Percentiles rank a stretch among this genome's conserved stretches.
Evolutionary conservation across 148 eudicot species (phyloP).

Genomic region (Rhododendron mucronatum): DNA sequence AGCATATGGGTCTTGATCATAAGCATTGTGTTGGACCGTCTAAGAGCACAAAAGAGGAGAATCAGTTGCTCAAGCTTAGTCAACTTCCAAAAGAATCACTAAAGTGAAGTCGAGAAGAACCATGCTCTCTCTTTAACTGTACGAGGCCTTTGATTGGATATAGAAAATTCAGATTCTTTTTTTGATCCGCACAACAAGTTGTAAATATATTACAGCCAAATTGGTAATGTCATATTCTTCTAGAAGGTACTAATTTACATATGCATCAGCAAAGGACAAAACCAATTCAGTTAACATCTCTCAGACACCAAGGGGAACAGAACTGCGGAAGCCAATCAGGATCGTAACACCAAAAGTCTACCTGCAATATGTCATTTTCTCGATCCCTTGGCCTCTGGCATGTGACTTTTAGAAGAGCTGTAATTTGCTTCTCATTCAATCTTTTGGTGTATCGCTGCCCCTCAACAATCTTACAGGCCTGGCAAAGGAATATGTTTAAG

Average conservation of each 20-base stretch:
- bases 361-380: conserved; percentile 71
- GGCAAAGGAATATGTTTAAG: conserved; percentile 11
- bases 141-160: neutral
- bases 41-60: neutral
- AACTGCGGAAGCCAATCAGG: neutral
- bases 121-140: neutral
- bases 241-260: neutral
- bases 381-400: conserved; percentile 73
- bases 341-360: conserved; percentile 12
- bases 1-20: conserved; percentile 63
- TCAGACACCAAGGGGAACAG: neutral
- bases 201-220: neutral
- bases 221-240: neutral
- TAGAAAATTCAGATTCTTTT: neutral
- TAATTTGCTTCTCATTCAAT: conserved; percentile 72
- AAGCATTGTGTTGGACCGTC: conserved; percentile 65
- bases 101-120: neutral
- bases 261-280: neutral
- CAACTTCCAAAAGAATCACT: neutral
- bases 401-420: conserved; percentile 59
- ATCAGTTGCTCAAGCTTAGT: neutral
- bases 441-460: conserved; percentile 71
- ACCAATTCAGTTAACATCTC: neutral
- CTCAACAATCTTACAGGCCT: conserved; percentile 82
- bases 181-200: neutral